Base-by-base conservation (phyloP, 2,329 filamentous ascomycete genomes). In the Penicillium corylophilum region DNA sequence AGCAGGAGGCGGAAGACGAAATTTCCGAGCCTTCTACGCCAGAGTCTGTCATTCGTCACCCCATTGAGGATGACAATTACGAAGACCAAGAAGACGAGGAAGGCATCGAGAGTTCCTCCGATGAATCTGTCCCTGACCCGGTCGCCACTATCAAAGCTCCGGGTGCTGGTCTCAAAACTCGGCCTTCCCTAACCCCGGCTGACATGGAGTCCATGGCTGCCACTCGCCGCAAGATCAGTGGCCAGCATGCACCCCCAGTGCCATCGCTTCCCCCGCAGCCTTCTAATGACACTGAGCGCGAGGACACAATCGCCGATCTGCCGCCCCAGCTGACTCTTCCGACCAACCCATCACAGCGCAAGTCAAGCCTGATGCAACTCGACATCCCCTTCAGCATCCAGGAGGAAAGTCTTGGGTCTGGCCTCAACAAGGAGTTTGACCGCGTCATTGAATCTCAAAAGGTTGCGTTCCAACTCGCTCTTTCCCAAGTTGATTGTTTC, bases 401-500 rank as follows among this genome's bases (percentile, higher is more conserved):
- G 43, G 78, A 83, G 42, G 90, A 93, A 54, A 71, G 71, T 66
- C 81, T 94, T 49, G 89, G 89, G 55, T 85, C 95, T 57, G 93
- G 90, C 58, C 82, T 97, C 41, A 90, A 95, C 65, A 84, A 89
- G 64, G 94, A 96, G 70, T 96, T 97, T 73, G 91, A 97, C 66
- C 84, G 93, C 54, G 89, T 97, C 50, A 95, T 97, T 64, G 91
- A 96, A 76, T 83, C 87, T 70, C 92, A 96, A 88, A 97, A 97
- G 91, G 92, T 96, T 81, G 78, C 79, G 76, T 83, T 81, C 71
- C 66, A 74, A 55, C 67, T 71, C 61, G 73, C 75, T 63, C 70
- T 75, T 64, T 71, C 70, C 61, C 66, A 70, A 61, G 56, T 69
- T 55, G 62, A 67, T 57, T 55, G 52, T 48, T 55, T 46, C 45